A percentile compares a stretch with the other conserved stretches of the same genome.
Evolutionary conservation across 1,284 basidiomycete genomes (phyloP).

Genomic region (Coniferiporia sulphurascens): DNA sequence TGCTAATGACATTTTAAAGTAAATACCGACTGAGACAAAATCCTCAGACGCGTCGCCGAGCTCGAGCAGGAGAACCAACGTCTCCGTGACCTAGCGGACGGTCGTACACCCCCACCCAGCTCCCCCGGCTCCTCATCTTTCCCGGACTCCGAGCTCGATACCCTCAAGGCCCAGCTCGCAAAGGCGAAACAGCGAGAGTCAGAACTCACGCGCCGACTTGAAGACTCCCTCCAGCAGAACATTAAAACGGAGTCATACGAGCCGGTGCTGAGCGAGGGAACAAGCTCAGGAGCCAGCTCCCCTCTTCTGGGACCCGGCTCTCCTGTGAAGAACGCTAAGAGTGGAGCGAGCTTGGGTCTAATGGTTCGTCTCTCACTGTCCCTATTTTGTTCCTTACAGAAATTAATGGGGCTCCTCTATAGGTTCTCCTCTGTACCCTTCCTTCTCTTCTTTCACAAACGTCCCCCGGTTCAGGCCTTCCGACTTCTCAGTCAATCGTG

Average conservation of each 20-base stretch:
- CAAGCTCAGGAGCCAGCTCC: constrained; percentile 4
- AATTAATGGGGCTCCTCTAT: constrained; percentile 19
- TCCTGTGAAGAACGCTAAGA: constrained; percentile 28
- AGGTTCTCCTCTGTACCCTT: constrained; percentile 68
- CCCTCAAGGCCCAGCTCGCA: constrained; percentile 58
- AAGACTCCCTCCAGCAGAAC: constrained; percentile 42
- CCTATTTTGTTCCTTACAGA: constrained; percentile 17
- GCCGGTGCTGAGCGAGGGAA: constrained; percentile 29
- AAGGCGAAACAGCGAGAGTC: constrained; percentile 62
- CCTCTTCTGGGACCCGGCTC: constrained; percentile 2
- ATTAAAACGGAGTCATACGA: constrained; percentile 10
- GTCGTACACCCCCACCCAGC: background rate
- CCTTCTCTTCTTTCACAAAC: constrained; percentile 68
- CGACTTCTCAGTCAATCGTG: constrained; percentile 44
- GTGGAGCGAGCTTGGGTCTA: constrained; percentile 59
- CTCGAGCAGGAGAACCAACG: constrained; percentile 75
- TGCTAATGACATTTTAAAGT: background rate
- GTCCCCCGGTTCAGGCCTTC: constrained; percentile 34
- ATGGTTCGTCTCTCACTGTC: constrained; percentile 46
- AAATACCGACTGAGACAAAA: background rate
- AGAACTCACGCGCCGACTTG: constrained; percentile 57
- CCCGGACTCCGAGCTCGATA: constrained; percentile 50
- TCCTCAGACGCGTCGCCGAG: constrained; percentile 44
- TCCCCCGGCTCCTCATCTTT: background rate
- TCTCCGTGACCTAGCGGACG: constrained; percentile 47